Conservation (phyloP, 78 protist genomes). For the Dictyostelium intermedium region DNA sequence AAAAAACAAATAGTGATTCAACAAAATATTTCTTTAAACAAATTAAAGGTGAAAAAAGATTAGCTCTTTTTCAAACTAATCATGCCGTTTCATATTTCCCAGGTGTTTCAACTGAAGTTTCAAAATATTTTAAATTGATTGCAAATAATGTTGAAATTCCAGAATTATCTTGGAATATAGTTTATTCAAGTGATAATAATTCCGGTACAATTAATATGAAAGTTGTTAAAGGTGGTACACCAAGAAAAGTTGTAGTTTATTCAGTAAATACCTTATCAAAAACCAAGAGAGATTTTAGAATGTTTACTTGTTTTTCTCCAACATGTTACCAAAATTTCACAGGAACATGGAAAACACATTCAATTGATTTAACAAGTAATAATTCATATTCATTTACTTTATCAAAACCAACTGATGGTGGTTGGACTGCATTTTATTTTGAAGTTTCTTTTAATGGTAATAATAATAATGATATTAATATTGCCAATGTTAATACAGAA, state of each 20-base stretch:
- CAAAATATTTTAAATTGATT: slow-evolving; percentile 14
- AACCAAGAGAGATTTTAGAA: slow-evolving; percentile 36
- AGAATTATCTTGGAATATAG: slow-evolving; percentile 16
- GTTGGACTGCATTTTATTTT: slow-evolving; percentile 3
- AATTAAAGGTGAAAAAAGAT: slow-evolving; percentile 33
- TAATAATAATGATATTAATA: not conserved
- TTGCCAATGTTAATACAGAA: not conserved
- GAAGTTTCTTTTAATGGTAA: not conserved
- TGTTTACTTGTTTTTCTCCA: not conserved
- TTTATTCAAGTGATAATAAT: not conserved
- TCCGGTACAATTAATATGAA: not conserved
- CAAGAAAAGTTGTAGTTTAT: not conserved
- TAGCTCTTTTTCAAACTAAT: not conserved
- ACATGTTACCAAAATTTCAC: not conserved
- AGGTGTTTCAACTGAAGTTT: not conserved
- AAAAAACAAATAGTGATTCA: not conserved
- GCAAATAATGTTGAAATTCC: not conserved
- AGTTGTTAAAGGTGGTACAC: not conserved
- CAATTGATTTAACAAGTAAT: not conserved
- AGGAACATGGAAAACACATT: not conserved
- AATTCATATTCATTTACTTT: not conserved
- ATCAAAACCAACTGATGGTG: not conserved
- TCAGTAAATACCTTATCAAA: not conserved
- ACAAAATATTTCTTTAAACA: not conserved
- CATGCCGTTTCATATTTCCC: not conserved